phyloP scores from a whole-genome alignment of 1,284 basidiomycete genomes.

The Sporisorium scitamineum region DNA sequence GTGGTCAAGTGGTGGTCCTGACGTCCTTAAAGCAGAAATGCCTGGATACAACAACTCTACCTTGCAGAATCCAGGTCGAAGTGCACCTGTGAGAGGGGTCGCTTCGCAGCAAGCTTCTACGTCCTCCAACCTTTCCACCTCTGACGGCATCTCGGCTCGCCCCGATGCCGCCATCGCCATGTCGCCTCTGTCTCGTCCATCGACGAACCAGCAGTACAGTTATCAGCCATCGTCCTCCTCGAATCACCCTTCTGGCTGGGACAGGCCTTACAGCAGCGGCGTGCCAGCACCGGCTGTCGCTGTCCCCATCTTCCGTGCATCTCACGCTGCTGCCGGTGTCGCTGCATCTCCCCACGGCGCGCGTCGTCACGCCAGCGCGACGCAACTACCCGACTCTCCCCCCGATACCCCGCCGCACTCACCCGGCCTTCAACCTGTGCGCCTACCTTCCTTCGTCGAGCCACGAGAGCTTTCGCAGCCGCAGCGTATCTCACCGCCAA shows the following conservation, averaged over 20 bases:
- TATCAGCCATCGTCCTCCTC: slow-evolving; percentile 5
- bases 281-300: slow-evolving; percentile 45
- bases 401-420: slow-evolving; percentile 56
- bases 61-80: slow-evolving; percentile 57
- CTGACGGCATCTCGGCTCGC: neutral
- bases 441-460: slow-evolving; percentile 15
- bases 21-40: slow-evolving; percentile 61
- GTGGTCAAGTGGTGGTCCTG: slow-evolving; percentile 62
- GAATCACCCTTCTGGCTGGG: slow-evolving; percentile 27
- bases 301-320: slow-evolving; percentile 43
- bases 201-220: neutral
- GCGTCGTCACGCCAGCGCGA: slow-evolving; percentile 14
- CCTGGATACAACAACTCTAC: slow-evolving; percentile 43
- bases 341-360: neutral
- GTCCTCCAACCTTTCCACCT: slow-evolving; percentile 3
- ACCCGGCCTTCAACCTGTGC: slow-evolving; percentile 31
- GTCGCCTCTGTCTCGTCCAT: neutral
- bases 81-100: slow-evolving; percentile 63
- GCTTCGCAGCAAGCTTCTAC: slow-evolving; percentile 50
- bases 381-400: slow-evolving; percentile 50
- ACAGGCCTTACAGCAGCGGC: slow-evolving; percentile 49
- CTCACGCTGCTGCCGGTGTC: slow-evolving; percentile 16
- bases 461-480: slow-evolving; percentile 10
- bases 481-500: slow-evolving; percentile 17
- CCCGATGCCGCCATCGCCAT: neutral